Percentiles rank a stretch among this genome's conserved stretches.
phyloP scores from a whole-genome alignment of 108 stramenopile genomes.

The Skeletonema tropicum region DNA sequence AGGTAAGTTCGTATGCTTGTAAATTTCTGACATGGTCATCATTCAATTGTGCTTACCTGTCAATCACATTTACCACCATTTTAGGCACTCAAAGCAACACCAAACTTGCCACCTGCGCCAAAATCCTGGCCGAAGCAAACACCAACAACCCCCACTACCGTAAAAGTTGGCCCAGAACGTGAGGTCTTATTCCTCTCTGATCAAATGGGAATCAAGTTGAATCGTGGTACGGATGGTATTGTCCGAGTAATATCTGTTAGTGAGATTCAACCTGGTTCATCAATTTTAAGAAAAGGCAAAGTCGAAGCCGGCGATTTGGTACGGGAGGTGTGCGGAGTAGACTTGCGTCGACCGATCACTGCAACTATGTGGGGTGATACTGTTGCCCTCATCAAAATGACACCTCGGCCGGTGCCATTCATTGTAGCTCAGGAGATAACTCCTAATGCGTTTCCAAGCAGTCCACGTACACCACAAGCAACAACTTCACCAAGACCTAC shows the following conservation, averaged over 20 bases:
- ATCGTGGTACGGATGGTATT: constrained; percentile 85
- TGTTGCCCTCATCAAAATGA: constrained; percentile 87
- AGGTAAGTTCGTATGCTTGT: constrained; percentile 42
- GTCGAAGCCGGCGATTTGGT: constrained; percentile 81
- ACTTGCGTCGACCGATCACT: constrained; percentile 84
- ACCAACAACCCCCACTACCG: constrained; percentile 46
- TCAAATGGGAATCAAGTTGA: constrained; percentile 84
- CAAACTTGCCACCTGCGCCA: constrained; percentile 76
- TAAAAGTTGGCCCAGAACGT: constrained; percentile 71
- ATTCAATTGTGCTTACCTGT: background rate
- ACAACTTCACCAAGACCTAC: background rate
- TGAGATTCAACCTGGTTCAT: constrained; percentile 63
- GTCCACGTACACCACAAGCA: constrained; percentile 39
- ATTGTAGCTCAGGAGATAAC: constrained; percentile 74
- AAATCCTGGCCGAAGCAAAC: constrained; percentile 83
- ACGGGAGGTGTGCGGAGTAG: constrained; percentile 85
- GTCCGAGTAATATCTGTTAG: constrained; percentile 81
- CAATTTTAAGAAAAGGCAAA: constrained; percentile 70
- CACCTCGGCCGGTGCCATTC: constrained; percentile 74
- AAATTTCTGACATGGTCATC: background rate
- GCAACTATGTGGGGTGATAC: constrained; percentile 92
- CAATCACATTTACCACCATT: constrained; percentile 2
- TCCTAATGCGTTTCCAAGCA: constrained; percentile 15
- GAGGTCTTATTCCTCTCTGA: constrained; percentile 73
- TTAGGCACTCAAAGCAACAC: constrained; percentile 67